phyloP scores from a whole-genome alignment of 768 basidiomycete species.

The Pluteus cervinus region DNA sequence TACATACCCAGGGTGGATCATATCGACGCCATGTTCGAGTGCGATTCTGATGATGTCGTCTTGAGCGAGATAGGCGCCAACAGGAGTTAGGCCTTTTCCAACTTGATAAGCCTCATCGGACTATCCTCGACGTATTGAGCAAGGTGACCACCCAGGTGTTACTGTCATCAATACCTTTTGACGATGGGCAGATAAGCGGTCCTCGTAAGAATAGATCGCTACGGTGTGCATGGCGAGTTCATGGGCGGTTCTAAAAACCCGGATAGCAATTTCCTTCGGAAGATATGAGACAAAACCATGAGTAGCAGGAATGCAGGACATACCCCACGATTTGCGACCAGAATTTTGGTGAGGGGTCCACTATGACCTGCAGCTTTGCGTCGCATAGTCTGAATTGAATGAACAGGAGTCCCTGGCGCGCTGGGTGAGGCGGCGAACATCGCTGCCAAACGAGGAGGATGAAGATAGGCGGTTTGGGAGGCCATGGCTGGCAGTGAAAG shows the following conservation, averaged over 20 bases:
- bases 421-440: conserved; percentile 73
- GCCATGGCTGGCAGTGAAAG: conserved; percentile 29
- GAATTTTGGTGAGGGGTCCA: conserved; percentile 85
- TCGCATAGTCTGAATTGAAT: conserved; percentile 88
- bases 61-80: conserved; percentile 94
- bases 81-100: conserved; percentile 92
- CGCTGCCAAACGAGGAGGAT: conserved; percentile 67
- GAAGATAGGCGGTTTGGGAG: conserved; percentile 38
- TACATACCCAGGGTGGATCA: conserved; percentile 95
- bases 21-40: conserved; percentile 97
- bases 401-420: conserved; percentile 78
- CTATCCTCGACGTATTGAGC: conserved; percentile 38
- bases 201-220: conserved; percentile 97
- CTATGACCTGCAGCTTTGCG: conserved; percentile 87
- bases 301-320: conserved; percentile 17
- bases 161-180: conserved; percentile 66
- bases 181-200: conserved; percentile 93
- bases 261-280: conserved; percentile 92
- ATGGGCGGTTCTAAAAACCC: conserved; percentile 97
- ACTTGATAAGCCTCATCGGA: conserved; percentile 99
- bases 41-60: conserved; percentile 96
- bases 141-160: conserved; percentile 23
- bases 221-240: conserved; percentile 99
- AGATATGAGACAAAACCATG: conserved; percentile 8
- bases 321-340: conserved; percentile 90